These are phyloP conservation scores for Coemansia sp. DNA, from an alignment of 192 early-diverging fungal species.

Conservation along the genomic window DNA sequence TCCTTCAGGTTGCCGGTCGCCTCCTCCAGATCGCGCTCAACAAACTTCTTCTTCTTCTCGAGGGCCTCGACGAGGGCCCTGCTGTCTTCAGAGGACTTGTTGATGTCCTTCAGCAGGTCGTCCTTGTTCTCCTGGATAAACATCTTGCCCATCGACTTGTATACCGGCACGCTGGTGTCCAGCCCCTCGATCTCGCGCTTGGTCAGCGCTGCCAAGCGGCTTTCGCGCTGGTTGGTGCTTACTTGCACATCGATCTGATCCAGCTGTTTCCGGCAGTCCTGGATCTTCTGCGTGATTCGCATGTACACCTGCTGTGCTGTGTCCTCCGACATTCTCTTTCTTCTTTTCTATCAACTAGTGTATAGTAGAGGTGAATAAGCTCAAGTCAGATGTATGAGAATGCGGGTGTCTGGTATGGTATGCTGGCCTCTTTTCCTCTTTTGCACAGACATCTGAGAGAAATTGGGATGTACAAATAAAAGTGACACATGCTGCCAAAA, in stretches of 20 bases:
- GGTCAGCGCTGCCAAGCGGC: slow-evolving; percentile 43
- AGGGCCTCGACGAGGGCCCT: slow-evolving; percentile 25
- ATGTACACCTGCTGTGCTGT: slow-evolving; percentile 47
- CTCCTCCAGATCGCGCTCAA: slow-evolving; percentile 42
- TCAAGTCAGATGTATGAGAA: not conserved
- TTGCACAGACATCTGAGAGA: no score
- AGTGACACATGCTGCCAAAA: not conserved
- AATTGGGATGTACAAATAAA: not conserved
- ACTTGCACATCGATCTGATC: slow-evolving; percentile 47
- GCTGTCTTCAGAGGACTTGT: slow-evolving; percentile 15
- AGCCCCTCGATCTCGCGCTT: slow-evolving; percentile 46
- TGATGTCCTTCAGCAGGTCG: slow-evolving; percentile 32
- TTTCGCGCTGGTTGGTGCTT: slow-evolving; percentile 46
- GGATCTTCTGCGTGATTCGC: slow-evolving; percentile 47
- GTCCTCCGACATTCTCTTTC: slow-evolving; percentile 30
- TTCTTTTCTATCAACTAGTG: not conserved
- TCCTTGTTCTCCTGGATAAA: slow-evolving; percentile 46
- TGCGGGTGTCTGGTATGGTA: no score
- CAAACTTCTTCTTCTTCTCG: slow-evolving; percentile 56
- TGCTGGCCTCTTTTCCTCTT: no score
- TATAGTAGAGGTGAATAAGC: not conserved
- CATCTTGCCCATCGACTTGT: slow-evolving; percentile 56
- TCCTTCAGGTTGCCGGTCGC: slow-evolving; percentile 41
- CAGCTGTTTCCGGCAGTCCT: slow-evolving; percentile 44
- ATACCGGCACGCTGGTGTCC: slow-evolving; percentile 26